A percentile compares a stretch with the other conserved stretches of the same genome.
These are phyloP conservation scores for Trichoderma orchidacearum DNA, from an alignment of 495 filamentous ascomycete species.

Conservation along the genomic window DNA sequence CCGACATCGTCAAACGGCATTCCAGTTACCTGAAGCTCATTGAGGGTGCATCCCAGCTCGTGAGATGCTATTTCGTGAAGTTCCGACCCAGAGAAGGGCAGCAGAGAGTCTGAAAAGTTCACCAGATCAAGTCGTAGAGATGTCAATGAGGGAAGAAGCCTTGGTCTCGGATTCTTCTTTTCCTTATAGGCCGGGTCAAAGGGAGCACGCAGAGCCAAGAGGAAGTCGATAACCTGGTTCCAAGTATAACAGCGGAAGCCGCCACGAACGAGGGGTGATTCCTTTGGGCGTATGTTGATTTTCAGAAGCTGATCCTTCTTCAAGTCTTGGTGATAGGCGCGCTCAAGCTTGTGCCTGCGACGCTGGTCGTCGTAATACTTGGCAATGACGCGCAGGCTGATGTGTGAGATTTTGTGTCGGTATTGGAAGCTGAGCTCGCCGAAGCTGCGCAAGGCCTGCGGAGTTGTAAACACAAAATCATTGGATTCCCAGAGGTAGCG, in stretches of 20 bases:
- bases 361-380: constrained; percentile 32
- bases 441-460: constrained; percentile 25
- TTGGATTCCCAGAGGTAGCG: constrained; percentile 29
- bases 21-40: constrained; percentile 30
- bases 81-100: constrained; percentile 14
- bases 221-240: constrained; percentile 30
- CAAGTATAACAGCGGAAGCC: constrained; percentile 34
- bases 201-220: constrained; percentile 23
- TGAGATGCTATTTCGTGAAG: constrained; percentile 24
- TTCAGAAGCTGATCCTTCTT: constrained; percentile 16
- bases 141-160: constrained; percentile 25
- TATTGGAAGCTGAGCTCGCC: constrained; percentile 14
- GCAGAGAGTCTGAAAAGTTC: constrained; percentile 25
- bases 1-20: constrained; percentile 21
- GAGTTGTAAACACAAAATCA: constrained; percentile 30
- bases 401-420: constrained; percentile 20
- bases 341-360: constrained; percentile 13
- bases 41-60: constrained; percentile 26
- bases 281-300: constrained; percentile 17
- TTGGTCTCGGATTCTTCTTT: constrained; percentile 13
- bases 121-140: constrained; percentile 31
- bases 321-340: constrained; percentile 14
- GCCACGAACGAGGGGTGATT: constrained; percentile 17
- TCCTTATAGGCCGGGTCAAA: constrained; percentile 13
- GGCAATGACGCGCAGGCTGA: constrained; percentile 31